Evolutionary conservation across 768 basidiomycete species (phyloP), one percentile per base, ranked within the genome.

Genomic region (Boletus coccyginus): DNA sequence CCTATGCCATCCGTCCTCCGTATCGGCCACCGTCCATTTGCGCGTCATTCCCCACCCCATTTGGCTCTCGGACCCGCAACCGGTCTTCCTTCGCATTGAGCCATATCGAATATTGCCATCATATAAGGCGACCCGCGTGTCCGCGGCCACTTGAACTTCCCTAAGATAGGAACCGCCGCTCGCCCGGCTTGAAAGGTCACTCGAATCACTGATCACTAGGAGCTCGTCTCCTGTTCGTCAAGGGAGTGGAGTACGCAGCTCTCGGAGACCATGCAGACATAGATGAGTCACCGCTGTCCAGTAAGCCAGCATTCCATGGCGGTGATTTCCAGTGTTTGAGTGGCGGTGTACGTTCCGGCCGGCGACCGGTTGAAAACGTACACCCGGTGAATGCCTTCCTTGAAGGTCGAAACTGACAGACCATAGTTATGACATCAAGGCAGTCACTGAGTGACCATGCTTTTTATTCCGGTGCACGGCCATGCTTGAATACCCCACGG

Each of bases 61-160:
- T 60, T 44, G 40, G 31, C 48, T 31, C 49, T 70, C 69, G 69
- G 69, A 56, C 61, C 69, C 69, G 70, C 66, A 53, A 13, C 19
- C 19, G 40, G 8, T 17, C 41, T 48, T 48, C 27, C n/a, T 60
- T 44, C 48, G 29, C 32, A 19, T 35, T 43, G 21, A 46, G 24
- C 52, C 27, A 9, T 5, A 46, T 19, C 43, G 19, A 59, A 67
- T 66, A 69, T 62, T 42, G 27, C 57, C 53, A 48, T 48, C 48
- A 38, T 52, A 42, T 27, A 27, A 27, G 50, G 49, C 42, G 21
- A 42, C 40, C 32, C 45, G 27, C 51, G 9, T 55, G 46, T 24
- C 32, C 40, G 29, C 31, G 32, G 27, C 46, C 45, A 29, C 52
- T 27, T 27, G 27, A 27, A 27, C 27, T 50, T 53, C 36, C 52